Evolutionary conservation across 2,329 filamentous ascomycete genomes (phyloP).

Genomic region (Fusarium pininemorale): DNA sequence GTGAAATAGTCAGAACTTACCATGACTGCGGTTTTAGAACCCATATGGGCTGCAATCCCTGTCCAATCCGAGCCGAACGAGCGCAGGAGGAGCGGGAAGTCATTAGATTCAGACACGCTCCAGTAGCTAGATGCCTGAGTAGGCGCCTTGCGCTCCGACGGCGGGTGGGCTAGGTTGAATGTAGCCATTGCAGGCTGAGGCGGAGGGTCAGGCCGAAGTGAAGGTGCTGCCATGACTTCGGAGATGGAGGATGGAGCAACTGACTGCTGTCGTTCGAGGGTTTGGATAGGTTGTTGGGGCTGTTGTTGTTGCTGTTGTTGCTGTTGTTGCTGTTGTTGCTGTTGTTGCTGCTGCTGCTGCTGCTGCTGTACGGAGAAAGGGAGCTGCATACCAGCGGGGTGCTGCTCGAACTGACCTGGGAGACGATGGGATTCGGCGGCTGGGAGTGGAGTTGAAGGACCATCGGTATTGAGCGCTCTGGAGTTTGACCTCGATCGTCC

Average conservation of each 20-base stretch:
- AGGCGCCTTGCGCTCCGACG: conserved; percentile 60
- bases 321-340: conserved; percentile 26
- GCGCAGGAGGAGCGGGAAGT: conserved; percentile 76
- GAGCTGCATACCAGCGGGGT: conserved; percentile 53
- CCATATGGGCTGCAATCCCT: conserved; percentile 80
- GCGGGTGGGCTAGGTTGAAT: conserved; percentile 59
- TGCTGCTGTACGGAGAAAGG: conserved; percentile 48
- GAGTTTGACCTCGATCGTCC: conserved; percentile 65
- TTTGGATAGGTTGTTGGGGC: conserved; percentile 34
- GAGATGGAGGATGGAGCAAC: conserved; percentile 52
- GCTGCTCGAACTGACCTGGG: conserved; percentile 56
- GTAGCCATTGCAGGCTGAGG: conserved; percentile 59
- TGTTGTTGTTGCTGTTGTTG: conserved; percentile 29
- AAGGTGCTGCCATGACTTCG: conserved; percentile 66
- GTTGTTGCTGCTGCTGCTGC: conserved; percentile 35
- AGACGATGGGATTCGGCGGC: conserved; percentile 53
- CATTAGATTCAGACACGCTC: conserved; percentile 83
- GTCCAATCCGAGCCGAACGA: conserved; percentile 84
- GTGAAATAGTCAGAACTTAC: conserved; percentile 56
- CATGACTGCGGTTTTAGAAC: conserved; percentile 88
- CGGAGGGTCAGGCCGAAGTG: conserved; percentile 63
- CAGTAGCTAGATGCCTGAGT: conserved; percentile 81
- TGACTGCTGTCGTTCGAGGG: conserved; percentile 50
- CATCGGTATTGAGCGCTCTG: conserved; percentile 57
- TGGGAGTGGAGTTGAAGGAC: conserved; percentile 49